Evolutionary conservation across 2,329 filamentous ascomycete species (phyloP).

Genomic region (Diaporthe capsici): DNA sequence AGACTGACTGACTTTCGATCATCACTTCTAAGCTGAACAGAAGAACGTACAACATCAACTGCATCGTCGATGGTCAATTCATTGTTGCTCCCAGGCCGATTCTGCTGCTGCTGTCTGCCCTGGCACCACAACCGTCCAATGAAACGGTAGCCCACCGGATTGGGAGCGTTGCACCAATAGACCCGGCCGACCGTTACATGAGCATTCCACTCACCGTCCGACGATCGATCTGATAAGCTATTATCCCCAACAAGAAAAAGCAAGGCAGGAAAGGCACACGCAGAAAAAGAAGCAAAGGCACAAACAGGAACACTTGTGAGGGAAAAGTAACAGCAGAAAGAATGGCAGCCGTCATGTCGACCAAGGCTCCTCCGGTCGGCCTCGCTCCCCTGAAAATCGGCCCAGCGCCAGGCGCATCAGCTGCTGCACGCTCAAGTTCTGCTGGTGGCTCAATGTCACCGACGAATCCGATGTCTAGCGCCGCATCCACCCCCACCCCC

Average conservation of each 20-base stretch:
- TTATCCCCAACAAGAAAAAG: neutral
- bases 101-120: neutral
- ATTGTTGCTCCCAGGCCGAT: neutral
- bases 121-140: conserved; percentile 17
- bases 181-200: neutral
- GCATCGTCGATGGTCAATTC: neutral
- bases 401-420: neutral
- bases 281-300: neutral
- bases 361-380: conserved; percentile 29
- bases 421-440: neutral
- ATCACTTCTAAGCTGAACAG: neutral
- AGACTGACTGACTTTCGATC: neutral
- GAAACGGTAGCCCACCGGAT: conserved; percentile 31
- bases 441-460: conserved; percentile 25
- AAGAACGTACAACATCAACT: neutral
- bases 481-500: conserved; percentile 40
- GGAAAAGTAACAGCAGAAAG: neutral
- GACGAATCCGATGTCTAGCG: conserved; percentile 40
- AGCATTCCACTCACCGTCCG: conserved; percentile 1
- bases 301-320: neutral
- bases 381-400: conserved; percentile 40
- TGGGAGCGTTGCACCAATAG: conserved; percentile 16
- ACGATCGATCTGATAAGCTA: conserved; percentile 24
- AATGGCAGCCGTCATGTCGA: conserved; percentile 33
- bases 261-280: neutral